Percentiles rank a stretch among this genome's conserved stretches.
Evolutionary conservation across 2,329 filamentous ascomycete genomes (phyloP).

Genomic region (Aspergillus ochraceoroseus): DNA sequence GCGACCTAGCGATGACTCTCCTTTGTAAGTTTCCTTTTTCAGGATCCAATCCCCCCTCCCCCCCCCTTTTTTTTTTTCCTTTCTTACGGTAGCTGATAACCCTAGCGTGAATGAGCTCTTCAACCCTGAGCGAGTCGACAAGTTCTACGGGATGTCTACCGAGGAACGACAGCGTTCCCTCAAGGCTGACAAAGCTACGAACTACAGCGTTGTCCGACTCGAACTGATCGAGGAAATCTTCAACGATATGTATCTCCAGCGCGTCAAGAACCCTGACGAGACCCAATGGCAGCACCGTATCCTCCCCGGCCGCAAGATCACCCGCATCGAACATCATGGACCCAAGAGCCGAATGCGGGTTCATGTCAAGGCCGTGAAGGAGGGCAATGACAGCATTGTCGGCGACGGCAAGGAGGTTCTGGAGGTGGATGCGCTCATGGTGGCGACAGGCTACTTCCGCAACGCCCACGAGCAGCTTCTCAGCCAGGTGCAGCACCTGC

Average conservation of each 20-base stretch:
- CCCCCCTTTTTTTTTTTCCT: not conserved
- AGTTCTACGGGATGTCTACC: conserved; percentile 64
- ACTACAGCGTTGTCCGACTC: conserved; percentile 92
- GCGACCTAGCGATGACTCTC: conserved; percentile 88
- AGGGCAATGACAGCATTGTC: conserved; percentile 31
- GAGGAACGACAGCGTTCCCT: conserved; percentile 59
- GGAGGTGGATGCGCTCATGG: conserved; percentile 74
- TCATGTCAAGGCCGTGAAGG: conserved; percentile 51
- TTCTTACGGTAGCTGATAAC: conserved; percentile 7
- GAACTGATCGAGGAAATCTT: conserved; percentile 85
- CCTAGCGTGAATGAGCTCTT: conserved; percentile 89
- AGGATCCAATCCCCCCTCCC: no score
- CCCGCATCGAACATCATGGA: conserved; percentile 53
- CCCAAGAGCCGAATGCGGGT: conserved; percentile 54
- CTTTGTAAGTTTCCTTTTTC: conserved; percentile 62
- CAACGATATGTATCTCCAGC: conserved; percentile 80
- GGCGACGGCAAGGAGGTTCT: conserved; percentile 54
- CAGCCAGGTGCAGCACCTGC: conserved; percentile 58
- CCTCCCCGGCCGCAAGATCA: conserved; percentile 62
- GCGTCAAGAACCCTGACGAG: conserved; percentile 64
- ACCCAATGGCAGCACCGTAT: conserved; percentile 77
- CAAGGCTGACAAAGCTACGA: conserved; percentile 71
- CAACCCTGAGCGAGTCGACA: conserved; percentile 78
- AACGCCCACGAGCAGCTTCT: conserved; percentile 76
- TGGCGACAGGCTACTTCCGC: conserved; percentile 80